phyloP scores from a whole-genome alignment of 306 rosid genomes.

The Prunus fruticosa region DNA sequence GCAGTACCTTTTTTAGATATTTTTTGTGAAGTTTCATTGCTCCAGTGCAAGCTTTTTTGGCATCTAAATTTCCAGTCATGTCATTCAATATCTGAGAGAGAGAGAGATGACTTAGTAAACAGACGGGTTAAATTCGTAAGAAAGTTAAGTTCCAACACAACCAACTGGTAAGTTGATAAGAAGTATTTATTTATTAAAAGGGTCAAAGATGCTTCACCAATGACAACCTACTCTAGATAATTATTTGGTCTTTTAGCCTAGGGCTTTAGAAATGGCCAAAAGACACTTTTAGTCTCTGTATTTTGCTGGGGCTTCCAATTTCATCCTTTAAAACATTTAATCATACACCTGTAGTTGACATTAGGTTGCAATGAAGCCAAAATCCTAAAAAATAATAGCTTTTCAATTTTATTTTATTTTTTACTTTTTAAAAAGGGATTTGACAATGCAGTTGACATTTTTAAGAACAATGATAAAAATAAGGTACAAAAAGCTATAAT shows the following conservation, averaged over 20 bases:
- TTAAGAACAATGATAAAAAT: neutral
- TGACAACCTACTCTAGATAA: neutral
- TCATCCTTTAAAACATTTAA: neutral
- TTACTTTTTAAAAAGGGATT: neutral
- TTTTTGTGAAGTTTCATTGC: slow-evolving; percentile 98
- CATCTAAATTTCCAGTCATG: slow-evolving; percentile 87
- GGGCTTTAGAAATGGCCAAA: neutral
- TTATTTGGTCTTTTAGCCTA: neutral
- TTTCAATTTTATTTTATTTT: neutral
- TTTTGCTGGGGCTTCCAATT: neutral
- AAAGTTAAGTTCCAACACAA: neutral
- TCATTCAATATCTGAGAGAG: slow-evolving; percentile 82
- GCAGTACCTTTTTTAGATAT: slow-evolving; percentile 75
- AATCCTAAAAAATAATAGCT: neutral
- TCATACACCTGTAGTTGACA: neutral
- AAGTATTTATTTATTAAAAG: neutral
- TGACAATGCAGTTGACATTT: neutral
- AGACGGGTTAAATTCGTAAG: neutral
- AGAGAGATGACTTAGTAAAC: neutral
- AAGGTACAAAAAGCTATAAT: neutral
- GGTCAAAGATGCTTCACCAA: slow-evolving; percentile 7
- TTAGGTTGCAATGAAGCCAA: neutral
- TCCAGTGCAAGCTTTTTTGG: slow-evolving; percentile 91
- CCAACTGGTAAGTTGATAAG: neutral
- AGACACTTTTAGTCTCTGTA: neutral